phyloP scores from a whole-genome alignment of 202 grass and related monocot genomes.

The Brachypodium distachyon region DNA sequence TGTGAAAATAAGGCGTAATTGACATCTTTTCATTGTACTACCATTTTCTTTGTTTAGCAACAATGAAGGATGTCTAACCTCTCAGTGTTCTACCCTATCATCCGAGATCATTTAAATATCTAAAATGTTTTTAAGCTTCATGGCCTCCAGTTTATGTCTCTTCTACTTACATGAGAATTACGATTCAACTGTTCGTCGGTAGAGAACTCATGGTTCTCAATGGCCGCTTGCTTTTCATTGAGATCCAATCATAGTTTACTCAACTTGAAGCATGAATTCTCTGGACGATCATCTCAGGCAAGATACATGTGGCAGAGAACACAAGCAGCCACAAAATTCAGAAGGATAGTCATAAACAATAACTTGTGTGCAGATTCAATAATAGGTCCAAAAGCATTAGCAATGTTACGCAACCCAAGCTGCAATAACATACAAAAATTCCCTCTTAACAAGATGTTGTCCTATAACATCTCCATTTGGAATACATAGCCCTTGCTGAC shows the following conservation, averaged over 20 bases:
- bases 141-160: neutral
- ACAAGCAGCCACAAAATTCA: neutral
- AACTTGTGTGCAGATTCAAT: neutral
- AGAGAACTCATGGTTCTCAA: neutral
- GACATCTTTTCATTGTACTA: too few species aligned
- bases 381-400: neutral
- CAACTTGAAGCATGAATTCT: neutral
- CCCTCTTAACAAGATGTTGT: too few species aligned
- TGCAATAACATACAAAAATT: too few species aligned
- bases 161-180: neutral
- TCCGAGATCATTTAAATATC: neutral
- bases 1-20: neutral
- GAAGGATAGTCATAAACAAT: neutral
- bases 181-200: neutral
- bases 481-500: conserved; percentile 98
- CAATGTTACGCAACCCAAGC: too few species aligned
- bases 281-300: neutral
- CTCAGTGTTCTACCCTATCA: neutral
- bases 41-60: too few species aligned
- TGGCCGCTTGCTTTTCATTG: neutral
- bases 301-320: neutral
- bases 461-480: conserved; percentile 80
- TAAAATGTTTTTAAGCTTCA: neutral
- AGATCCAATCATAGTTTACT: neutral
- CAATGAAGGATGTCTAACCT: too few species aligned